Conservation (phyloP, 2,329 filamentous ascomycete genomes). For the Tolypocladium inflatum region DNA sequence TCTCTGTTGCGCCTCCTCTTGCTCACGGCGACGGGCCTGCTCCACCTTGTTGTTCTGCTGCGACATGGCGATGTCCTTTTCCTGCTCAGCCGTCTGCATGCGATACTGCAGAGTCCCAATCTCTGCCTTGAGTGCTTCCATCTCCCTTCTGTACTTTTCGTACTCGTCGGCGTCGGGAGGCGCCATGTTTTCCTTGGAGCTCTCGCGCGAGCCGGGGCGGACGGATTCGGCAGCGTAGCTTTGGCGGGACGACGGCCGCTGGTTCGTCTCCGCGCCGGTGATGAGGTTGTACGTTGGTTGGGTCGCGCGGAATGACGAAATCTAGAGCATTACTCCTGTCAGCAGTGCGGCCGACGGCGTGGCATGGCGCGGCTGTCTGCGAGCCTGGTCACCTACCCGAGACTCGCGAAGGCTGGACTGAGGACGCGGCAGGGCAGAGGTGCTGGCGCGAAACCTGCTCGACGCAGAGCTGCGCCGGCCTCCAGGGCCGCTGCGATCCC, state of each 20-base stretch:
- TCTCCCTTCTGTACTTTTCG: conserved; percentile 45
- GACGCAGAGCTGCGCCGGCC: conserved; percentile 19
- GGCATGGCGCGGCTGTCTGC: neutral
- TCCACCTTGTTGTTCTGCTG: conserved; percentile 78
- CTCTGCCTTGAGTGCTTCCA: conserved; percentile 80
- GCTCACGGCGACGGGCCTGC: conserved; percentile 69
- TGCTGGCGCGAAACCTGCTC: conserved; percentile 24
- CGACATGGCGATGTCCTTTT: conserved; percentile 69
- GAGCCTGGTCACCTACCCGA: conserved; percentile 23
- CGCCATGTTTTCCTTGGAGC: conserved; percentile 50
- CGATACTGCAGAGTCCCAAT: conserved; percentile 83
- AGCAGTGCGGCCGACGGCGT: neutral
- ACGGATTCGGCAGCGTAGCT: conserved; percentile 29
- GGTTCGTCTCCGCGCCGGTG: conserved; percentile 37
- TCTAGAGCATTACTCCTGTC: conserved; percentile 13
- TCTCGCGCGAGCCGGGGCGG: conserved; percentile 43
- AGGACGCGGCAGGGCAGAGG: conserved; percentile 25
- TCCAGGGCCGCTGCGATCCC: conserved; percentile 15
- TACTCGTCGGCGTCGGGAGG: conserved; percentile 50
- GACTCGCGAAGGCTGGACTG: conserved; percentile 26
- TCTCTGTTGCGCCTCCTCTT: conserved; percentile 68
- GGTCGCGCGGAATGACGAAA: conserved; percentile 38
- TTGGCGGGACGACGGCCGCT: conserved; percentile 30
- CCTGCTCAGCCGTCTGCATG: conserved; percentile 76
- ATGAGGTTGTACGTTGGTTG: conserved; percentile 53